These are phyloP conservation scores for Suillus weaverae DNA, from an alignment of 768 basidiomycete genomes.

Conservation along the genomic window DNA sequence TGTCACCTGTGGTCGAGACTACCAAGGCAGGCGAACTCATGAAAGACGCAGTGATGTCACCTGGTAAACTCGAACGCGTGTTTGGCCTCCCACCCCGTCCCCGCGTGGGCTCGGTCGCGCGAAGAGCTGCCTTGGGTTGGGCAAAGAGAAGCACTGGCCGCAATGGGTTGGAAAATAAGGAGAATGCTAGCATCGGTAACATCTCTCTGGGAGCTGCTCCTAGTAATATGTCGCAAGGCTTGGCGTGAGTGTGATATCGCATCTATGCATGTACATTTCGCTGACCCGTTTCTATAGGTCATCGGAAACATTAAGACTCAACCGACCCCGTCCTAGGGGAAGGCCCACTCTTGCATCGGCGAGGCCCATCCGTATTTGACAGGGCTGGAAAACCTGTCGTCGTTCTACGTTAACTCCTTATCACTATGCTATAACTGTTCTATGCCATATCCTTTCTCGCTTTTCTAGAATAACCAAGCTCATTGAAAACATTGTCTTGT, in stretches of 20 bases:
- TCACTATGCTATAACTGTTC: background rate
- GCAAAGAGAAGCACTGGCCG: constrained; percentile 59
- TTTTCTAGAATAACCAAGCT: background rate
- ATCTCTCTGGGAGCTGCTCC: constrained; percentile 1
- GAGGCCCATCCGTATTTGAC: constrained; percentile 27
- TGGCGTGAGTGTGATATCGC: constrained; percentile 50
- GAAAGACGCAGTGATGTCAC: constrained; percentile 33
- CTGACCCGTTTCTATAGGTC: constrained; percentile 29
- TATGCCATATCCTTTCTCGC: constrained; percentile 3
- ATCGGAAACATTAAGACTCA: constrained; percentile 42
- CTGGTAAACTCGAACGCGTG: constrained; percentile 30
- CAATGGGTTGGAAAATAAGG: constrained; percentile 54
- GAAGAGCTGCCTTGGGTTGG: constrained; percentile 62
- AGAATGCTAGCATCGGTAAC: constrained; percentile 28
- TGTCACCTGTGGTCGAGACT: constrained; percentile 38
- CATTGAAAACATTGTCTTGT: background rate
- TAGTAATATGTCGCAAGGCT: constrained; percentile 31
- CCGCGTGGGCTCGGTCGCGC: constrained; percentile 53
- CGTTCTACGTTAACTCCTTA: background rate
- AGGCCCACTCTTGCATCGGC: constrained; percentile 37
- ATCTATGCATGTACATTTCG: background rate
- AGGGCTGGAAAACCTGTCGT: constrained; percentile 7
- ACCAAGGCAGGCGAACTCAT: constrained; percentile 24
- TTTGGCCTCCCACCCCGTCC: constrained; percentile 40
- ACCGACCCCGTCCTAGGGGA: constrained; percentile 46